These are phyloP conservation scores for Evansstolkia leycettana DNA, from an alignment of 495 filamentous ascomycete species.

Conservation along the genomic window DNA sequence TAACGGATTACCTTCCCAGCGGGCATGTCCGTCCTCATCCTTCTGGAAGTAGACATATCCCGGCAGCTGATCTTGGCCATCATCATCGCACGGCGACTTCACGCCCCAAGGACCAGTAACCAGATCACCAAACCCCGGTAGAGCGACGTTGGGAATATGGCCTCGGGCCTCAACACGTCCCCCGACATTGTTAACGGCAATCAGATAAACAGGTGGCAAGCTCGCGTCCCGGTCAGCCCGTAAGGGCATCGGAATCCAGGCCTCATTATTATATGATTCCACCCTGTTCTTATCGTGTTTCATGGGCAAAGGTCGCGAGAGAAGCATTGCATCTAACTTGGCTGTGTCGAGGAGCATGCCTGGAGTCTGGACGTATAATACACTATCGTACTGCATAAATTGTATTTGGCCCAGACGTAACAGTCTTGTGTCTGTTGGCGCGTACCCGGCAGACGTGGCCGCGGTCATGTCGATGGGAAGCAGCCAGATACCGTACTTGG, in stretches of 20 bases:
- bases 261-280: conserved; percentile 31
- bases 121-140: conserved; percentile 24
- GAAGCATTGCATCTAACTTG: conserved; percentile 26
- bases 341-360: conserved; percentile 27
- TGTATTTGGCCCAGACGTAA: conserved; percentile 33
- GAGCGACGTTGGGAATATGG: conserved; percentile 26
- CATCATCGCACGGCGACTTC: conserved; percentile 2
- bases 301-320: conserved; percentile 23
- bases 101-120: conserved; percentile 19
- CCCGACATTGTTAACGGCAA: conserved; percentile 31
- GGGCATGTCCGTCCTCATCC: conserved; percentile 24
- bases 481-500: conserved; percentile 33
- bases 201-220: conserved; percentile 28
- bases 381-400: conserved; percentile 37
- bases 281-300: conserved; percentile 21
- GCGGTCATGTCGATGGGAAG: conserved; percentile 33
- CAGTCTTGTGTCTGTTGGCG: conserved; percentile 26
- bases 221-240: conserved; percentile 20
- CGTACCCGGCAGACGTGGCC: conserved; percentile 23
- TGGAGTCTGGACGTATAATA: conserved; percentile 29
- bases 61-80: conserved; percentile 11
- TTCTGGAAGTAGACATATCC: conserved; percentile 33
- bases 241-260: conserved; percentile 32
- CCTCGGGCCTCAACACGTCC: conserved; percentile 29
- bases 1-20: conserved; percentile 22